Percentiles rank a stretch among this genome's conserved stretches.
Conservation (phyloP, 495 filamentous ascomycete species). For the Trypethelium eluteriae region DNA sequence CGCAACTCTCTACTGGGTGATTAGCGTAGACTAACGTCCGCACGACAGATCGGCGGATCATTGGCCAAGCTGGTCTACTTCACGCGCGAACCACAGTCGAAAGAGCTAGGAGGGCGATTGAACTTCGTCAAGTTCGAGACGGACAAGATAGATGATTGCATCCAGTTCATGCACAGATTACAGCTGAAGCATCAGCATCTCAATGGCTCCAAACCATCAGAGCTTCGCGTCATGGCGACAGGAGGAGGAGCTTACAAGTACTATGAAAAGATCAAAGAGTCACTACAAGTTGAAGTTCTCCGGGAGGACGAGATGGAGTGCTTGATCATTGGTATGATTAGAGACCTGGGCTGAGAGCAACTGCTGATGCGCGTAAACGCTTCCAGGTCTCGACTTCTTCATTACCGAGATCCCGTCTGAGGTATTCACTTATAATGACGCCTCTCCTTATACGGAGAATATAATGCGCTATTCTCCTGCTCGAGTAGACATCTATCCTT, state of each 20-base stretch:
- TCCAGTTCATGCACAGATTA: constrained; percentile 76
- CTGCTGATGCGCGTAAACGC: constrained; percentile 5
- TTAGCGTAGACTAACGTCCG: constrained; percentile 23
- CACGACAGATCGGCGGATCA: constrained; percentile 80
- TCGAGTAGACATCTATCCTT: constrained; percentile 76
- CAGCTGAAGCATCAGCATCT: constrained; percentile 67
- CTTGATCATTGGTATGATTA: constrained; percentile 73
- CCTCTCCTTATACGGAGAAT: not conserved
- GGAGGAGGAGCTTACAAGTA: constrained; percentile 93
- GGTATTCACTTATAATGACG: constrained; percentile 90
- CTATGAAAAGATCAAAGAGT: constrained; percentile 78
- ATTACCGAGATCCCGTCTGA: constrained; percentile 94
- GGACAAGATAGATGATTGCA: constrained; percentile 80
- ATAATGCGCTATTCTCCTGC: constrained; percentile 31
- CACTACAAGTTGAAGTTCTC: constrained; percentile 75
- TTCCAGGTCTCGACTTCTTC: constrained; percentile 89
- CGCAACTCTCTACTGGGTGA: constrained; percentile 4
- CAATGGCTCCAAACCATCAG: constrained; percentile 57
- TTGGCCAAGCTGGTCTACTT: constrained; percentile 96
- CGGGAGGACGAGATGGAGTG: constrained; percentile 99
- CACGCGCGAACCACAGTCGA: constrained; percentile 71
- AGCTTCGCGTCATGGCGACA: constrained; percentile 85
- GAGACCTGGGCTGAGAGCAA: constrained; percentile 4
- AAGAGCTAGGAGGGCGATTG: constrained; percentile 76
- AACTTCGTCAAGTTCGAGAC: constrained; percentile 96